Evolutionary conservation across 352 stramenopile species (phyloP).

Genomic region (Phytophthora brassicae): DNA sequence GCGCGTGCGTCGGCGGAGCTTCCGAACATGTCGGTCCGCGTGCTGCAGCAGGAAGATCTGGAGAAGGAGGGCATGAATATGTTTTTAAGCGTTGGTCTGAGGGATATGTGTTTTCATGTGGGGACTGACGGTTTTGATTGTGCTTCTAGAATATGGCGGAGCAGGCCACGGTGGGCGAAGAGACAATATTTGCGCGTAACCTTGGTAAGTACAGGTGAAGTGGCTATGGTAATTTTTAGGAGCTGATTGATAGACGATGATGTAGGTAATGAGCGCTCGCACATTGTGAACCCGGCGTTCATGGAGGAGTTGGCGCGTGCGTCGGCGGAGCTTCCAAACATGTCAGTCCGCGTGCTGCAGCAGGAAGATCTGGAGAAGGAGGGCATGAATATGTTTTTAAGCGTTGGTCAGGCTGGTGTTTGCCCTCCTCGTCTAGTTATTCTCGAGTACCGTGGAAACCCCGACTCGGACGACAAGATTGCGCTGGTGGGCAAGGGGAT

Average conservation of each 20-base stretch:
- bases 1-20: slow-evolving; percentile 64
- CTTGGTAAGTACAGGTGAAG: slow-evolving; percentile 39
- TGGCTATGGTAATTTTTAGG: not conserved
- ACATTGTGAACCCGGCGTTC: slow-evolving; percentile 78
- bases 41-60: slow-evolving; percentile 82
- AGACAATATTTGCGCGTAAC: slow-evolving; percentile 86
- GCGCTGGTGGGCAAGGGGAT: slow-evolving; percentile 94
- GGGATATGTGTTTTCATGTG: too few relatives aligned
- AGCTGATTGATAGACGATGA: not conserved
- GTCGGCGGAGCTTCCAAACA: slow-evolving; percentile 74
- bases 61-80: slow-evolving; percentile 82
- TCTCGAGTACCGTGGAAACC: slow-evolving; percentile 78
- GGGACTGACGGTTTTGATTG: slow-evolving; percentile 3
- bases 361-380: slow-evolving; percentile 71
- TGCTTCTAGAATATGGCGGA: slow-evolving; percentile 52
- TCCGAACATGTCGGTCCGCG: slow-evolving; percentile 76
- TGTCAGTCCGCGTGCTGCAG: slow-evolving; percentile 80
- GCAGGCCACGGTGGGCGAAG: slow-evolving; percentile 67
- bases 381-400: slow-evolving; percentile 86
- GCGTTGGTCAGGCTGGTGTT: slow-evolving; percentile 74
- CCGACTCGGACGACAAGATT: slow-evolving; percentile 60
- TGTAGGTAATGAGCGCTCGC: slow-evolving; percentile 72
- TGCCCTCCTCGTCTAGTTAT: slow-evolving; percentile 82
- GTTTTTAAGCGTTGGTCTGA: slow-evolving; percentile 82
- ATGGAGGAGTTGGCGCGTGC: slow-evolving; percentile 76